Evolutionary conservation across 1,284 basidiomycete genomes (phyloP), one percentile per base, ranked within the genome.

Genomic region (Malassezia equina): DNA sequence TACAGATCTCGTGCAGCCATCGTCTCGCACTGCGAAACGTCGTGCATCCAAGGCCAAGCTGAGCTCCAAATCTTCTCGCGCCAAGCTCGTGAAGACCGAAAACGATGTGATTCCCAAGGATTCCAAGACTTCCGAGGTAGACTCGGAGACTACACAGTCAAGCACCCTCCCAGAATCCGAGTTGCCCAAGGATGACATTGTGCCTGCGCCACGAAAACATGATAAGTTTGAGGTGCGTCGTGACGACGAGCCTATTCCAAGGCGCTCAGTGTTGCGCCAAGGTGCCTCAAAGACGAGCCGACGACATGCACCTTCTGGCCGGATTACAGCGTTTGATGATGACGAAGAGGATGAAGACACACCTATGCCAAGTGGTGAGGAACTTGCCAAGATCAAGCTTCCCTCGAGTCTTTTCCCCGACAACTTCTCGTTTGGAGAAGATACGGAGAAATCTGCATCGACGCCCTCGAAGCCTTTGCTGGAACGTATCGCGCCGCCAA

Each of bases 301-400:
- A 0, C 58, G 58, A n/a, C 69, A 73, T 44, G 64, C 61, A 24
- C 65, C 64, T 27, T 69, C 69, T 21, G 70, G 70, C 25, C 62
- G 68, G 34, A 64, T 70, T 43, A 62, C 65, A 31, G 60, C 61
- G 9, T 68, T 65, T n/a, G 71, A 69, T 23, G 65, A 71, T 31
- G 67, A 64, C n/a, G 40, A 63, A 29, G 66, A 65, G 4, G 64
- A 63, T 27, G 63, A 66, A 0, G 27, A 41, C 7, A 17, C 15
- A 8, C 23, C 47, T 7, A 43, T 47, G 49, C 49, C 49, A 4
- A 24, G 47, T 7, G 19, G 36, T 4, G 65, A 61, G 41, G 71
- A 69, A 19, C 54, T 73, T 17, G 55, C 62, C 25, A 71, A 70
- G 63, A 73, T 73, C 60, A 70, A 69, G 58, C 40, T 70, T 43